Evolutionary conservation across 768 basidiomycete genomes (phyloP).

Genomic region (Rhizopogon salebrosus): DNA sequence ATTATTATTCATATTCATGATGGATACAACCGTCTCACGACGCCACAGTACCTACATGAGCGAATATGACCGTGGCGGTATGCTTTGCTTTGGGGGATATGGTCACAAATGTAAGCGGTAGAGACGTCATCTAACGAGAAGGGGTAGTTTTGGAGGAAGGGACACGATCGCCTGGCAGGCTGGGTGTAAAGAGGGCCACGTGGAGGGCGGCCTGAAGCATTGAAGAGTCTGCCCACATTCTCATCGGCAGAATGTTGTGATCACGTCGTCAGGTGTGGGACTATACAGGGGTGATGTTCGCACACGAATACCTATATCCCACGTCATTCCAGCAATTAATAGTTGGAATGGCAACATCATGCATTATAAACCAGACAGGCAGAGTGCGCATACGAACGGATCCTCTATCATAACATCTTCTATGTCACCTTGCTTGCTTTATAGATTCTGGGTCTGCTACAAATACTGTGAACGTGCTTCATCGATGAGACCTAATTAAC

Average conservation of each 20-base stretch:
- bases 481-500: not conserved
- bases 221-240: not conserved
- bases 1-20: too few relatives aligned
- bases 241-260: not conserved
- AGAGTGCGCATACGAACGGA: not conserved
- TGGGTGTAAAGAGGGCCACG: not conserved
- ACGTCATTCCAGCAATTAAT: not conserved
- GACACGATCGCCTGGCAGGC: not conserved
- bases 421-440: not conserved
- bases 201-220: not conserved
- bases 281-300: not conserved
- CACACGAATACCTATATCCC: not conserved
- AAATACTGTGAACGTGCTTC: not conserved
- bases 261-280: not conserved
- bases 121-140: not conserved
- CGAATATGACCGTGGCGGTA: constrained; percentile 78
- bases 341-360: not conserved
- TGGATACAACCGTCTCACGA: not conserved
- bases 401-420: not conserved
- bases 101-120: constrained; percentile 41
- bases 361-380: not conserved
- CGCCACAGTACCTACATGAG: constrained; percentile 54
- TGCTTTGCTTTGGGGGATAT: constrained; percentile 55
- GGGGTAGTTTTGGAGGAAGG: not conserved
- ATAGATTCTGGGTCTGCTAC: not conserved